Evolutionary conservation across 2,329 filamentous ascomycete genomes (phyloP), one percentile per base, ranked within the genome.

Genomic region (Penicillium sp.): DNA sequence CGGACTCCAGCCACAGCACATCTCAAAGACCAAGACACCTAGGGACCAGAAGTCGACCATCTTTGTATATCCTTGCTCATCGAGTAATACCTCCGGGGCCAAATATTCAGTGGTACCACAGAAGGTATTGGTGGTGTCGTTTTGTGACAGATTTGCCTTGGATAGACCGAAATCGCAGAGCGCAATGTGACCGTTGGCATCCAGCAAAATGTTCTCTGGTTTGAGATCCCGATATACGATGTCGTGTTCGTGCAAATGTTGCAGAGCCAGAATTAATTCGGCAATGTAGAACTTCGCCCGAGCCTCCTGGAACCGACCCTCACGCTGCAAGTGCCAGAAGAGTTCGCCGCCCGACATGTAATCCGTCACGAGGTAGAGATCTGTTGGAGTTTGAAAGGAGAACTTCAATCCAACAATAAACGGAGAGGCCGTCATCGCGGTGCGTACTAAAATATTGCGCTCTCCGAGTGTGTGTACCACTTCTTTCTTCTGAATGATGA

Each of bases 31-130:
- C 53, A 99, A 81, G 46, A 99, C 94, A 55, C 94, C 94, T 13
- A 99, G 82, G 2, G 94, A 99, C 94, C 94, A 99, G 74, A 97
- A 99, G 74, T 99, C 94, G 7, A 99, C 94, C 94, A 99, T 97
- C 79, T 97, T 97, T 53, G 94, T 97, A 76, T 99, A 99, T 34
- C 94, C 94, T 68, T 92, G 90, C 78, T 99, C 94, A 66, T 99
- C 94, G 43, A 99, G 79, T 14, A 99, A 81, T 3, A 97, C 94
- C 71, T 99, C 94, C 0, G 94, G 94, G 0, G 94, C 94, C 20
- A 99, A 83, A 71, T 99, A 99, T 73, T 99, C 94, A 0, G 94
- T 99, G 1, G 94, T 99, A 59, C 94, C 94, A 72, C 94, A 99
- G 75, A 99, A 99, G 0, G 94, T 99, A 76, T 97, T 99, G 50